phyloP scores from a whole-genome alignment of 192 early-diverging fungal species.

The Phycomyces nitens region DNA sequence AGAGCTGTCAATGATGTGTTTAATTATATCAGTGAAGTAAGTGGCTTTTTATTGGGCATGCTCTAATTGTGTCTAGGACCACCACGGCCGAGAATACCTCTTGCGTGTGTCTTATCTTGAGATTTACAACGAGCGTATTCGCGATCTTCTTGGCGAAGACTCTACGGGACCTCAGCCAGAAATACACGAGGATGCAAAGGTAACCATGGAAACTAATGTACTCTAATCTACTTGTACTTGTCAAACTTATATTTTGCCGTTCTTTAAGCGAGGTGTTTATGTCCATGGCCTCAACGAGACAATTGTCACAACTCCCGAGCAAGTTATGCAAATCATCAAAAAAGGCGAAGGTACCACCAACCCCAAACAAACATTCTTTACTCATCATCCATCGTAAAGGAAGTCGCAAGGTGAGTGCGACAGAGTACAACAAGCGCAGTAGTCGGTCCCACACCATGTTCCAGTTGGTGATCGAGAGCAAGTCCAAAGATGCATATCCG shows the following conservation, averaged over 20 bases:
- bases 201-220: no score
- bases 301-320: constrained; percentile 63
- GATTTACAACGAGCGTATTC: constrained; percentile 94
- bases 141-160: constrained; percentile 82
- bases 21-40: constrained; percentile 61
- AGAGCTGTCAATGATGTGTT: constrained; percentile 77
- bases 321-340: constrained; percentile 74
- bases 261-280: constrained; percentile 62
- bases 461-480: constrained; percentile 57
- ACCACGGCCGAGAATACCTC: constrained; percentile 65
- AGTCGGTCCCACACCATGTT: constrained; percentile 96
- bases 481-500: constrained; percentile 1
- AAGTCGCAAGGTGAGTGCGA: constrained; percentile 83
- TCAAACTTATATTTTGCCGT: background rate
- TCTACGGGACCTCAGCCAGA: constrained; percentile 72
- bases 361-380: no score
- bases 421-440: constrained; percentile 89
- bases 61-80: constrained; percentile 1
- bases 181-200: constrained; percentile 61
- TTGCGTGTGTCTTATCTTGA: constrained; percentile 95
- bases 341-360: constrained; percentile 61
- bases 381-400: no score
- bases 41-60: background rate
- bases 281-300: constrained; percentile 68
- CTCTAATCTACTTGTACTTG: background rate